Conservation (phyloP, 306 rosid genomes). For the Trichosanthes cucumerina region DNA sequence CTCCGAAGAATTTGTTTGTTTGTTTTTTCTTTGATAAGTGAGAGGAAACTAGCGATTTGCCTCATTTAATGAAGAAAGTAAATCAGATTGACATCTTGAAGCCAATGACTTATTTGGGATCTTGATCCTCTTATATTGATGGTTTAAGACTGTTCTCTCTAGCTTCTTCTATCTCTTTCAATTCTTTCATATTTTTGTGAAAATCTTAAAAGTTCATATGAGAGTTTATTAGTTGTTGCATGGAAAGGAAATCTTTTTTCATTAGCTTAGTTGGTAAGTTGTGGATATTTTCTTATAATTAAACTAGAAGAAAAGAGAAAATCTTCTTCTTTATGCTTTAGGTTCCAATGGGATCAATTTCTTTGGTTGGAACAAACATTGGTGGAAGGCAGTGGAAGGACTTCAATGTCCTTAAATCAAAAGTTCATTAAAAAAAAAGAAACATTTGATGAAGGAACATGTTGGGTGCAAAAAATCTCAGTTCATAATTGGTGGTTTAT, state of each 20-base stretch:
- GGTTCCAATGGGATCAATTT: not conserved
- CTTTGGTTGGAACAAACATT: not conserved
- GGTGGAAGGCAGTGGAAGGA: not conserved
- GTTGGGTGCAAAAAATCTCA: not conserved
- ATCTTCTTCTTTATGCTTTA: not conserved
- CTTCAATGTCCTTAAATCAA: not conserved
- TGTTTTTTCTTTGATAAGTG: too few relatives aligned
- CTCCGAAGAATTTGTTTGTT: too few relatives aligned
- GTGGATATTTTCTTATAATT: not conserved
- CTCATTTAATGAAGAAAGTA: not conserved
- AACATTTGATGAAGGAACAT: not conserved
- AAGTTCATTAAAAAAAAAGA: not conserved
- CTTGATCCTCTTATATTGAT: not conserved
- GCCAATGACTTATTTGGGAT: not conserved
- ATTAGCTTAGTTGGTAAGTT: not conserved
- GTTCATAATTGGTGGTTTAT: not conserved
- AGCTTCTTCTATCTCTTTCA: not conserved
- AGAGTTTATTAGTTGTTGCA: not conserved
- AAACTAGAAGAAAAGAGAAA: not conserved
- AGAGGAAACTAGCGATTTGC: too few relatives aligned
- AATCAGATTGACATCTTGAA: not conserved
- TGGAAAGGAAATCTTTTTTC: not conserved
- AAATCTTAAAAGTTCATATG: not conserved
- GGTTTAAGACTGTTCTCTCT: not conserved
- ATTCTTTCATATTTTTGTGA: not conserved